A percentile compares a stretch with the other conserved stretches of the same genome.
Conservation (phyloP, 306 rosid genomes). For the Abrus precatorius region DNA sequence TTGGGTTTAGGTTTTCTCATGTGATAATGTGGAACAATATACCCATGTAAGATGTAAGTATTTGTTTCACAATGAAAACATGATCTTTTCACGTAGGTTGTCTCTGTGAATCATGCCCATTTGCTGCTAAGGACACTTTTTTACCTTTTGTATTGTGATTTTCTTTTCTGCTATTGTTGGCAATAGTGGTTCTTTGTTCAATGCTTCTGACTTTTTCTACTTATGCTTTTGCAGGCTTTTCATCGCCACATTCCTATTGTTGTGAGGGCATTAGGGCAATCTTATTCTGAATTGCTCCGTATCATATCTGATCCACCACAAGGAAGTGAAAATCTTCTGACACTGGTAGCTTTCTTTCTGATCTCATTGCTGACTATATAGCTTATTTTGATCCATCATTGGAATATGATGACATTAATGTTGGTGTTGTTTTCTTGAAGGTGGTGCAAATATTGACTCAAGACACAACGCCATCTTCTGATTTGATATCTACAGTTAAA, state of each 20-base stretch:
- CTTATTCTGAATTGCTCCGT: slow-evolving; percentile 80
- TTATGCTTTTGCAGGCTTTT: slow-evolving; percentile 75
- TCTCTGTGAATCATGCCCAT: slow-evolving; percentile 20
- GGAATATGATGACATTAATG: slow-evolving; percentile 14
- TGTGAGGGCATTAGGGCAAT: slow-evolving; percentile 87
- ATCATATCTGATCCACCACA: slow-evolving; percentile 97
- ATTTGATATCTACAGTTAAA: slow-evolving; percentile 87
- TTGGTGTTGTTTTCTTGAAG: slow-evolving; percentile 62
- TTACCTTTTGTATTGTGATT: slow-evolving; percentile 36
- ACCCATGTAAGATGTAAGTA: neutral
- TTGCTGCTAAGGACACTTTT: slow-evolving; percentile 6
- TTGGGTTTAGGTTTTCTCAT: slow-evolving; percentile 29
- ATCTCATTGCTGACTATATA: slow-evolving; percentile 38
- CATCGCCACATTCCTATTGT: slow-evolving; percentile 94
- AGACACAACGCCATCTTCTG: slow-evolving; percentile 79
- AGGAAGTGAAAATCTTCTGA: slow-evolving; percentile 96
- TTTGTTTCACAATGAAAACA: slow-evolving; percentile 2
- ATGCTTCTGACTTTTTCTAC: slow-evolving; percentile 37
- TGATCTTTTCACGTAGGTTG: neutral
- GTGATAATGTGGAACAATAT: slow-evolving; percentile 29
- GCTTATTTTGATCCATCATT: slow-evolving; percentile 25
- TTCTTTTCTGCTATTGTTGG: slow-evolving; percentile 35
- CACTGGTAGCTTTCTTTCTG: slow-evolving; percentile 67
- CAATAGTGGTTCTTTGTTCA: slow-evolving; percentile 28
- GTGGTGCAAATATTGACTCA: slow-evolving; percentile 93